Evolutionary conservation across 306 rosid genomes (phyloP), one percentile per base, ranked within the genome.

Genomic region (Cucurbita pepo): DNA sequence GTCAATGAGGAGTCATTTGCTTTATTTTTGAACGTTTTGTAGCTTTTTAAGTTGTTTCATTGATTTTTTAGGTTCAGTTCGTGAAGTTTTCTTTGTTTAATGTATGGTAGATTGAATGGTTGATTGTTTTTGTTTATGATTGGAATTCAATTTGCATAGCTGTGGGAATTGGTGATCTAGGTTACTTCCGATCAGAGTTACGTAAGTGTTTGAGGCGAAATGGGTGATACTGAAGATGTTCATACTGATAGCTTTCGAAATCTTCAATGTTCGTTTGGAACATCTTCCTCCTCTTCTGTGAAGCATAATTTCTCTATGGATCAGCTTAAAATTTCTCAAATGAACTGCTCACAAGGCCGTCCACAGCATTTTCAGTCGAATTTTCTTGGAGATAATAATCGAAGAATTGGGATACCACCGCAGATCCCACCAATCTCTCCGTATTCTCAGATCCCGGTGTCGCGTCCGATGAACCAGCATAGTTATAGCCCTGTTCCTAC

Each of bases 371-470:
- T 87, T 75, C 85, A 81, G 48, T 83, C 77, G 25, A 86, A 37
- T 63, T 85, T 79, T 76, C 60, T 34, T 64, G 90, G 81, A 13
- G 87, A 79, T 62, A 56, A 43, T 38, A 75, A 52, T 73, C 87
- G 84, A 51, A 77, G 96, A 69, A 71, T 57, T 8, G 96, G 96
- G 22, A 92, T 90, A 19, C 97, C 96, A 12, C 82, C 89, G 77
- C 98, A 87, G 90, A 85, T 90, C 82, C 96, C 94, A 2, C 98
- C 98, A 58, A 73, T 93, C 83, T 90, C 96, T 0, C 96, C 97
- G 0, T 90, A 86, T 75, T 93, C 98, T 21, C 97, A 93, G 97
- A 90, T 93, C 89, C 91, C 96, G 9, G 82, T 85, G 53, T 77
- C 93, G 7, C 82, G 93, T 45, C 83, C 83, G 13, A 43, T 79